Base-by-base conservation (phyloP, 1,139 yeast species). In the Candida tropicalis region DNA sequence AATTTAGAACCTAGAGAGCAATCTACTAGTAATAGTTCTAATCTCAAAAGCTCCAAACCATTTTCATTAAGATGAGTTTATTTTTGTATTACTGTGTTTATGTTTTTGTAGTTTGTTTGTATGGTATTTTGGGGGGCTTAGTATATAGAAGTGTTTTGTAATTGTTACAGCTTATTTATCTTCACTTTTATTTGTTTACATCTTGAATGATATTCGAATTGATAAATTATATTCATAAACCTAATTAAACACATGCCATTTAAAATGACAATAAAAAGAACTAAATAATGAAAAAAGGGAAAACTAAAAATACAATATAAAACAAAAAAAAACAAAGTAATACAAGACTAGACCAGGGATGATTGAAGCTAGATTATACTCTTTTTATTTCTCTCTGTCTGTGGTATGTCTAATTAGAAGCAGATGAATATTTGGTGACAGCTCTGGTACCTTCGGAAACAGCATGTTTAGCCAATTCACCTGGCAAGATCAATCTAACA, bases 381-480 rank as follows among this genome's bases (percentile, higher is more conserved):
- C 6, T 20, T 2, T 9, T 20, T 20, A 20, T 6, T 9, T 20
- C 23, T 6, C 8, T 20, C 8, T 20, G 9, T 20, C 9, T 18
- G 11, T 27, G 27, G 27, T n/a, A 13, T 13, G 34, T 28, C 36
- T 73, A 73, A 63, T 68, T 68, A 60, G 84, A 78, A 62, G 90
- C 84, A 66, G 97, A 87, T 66, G 97, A 89, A 84, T 91, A 93
- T 83, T 93, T 93, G 75, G 98, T 91, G 64, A 93, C 98, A 73
- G 99, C 97, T 86, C 97, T 90, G 63, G 98, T 91, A 82, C 98
- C 98, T 79, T 91, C 98, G 62, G 97, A 87, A 64, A 90, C 97
- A 64, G 98, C 97, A 77, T 91, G 98, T 84, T 91, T 93, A 60
- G 99, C 97, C 75, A 93, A 84, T 80, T 93, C 99, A 84, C 99